These are phyloP conservation scores for Ceratocystis huliohia DNA, from an alignment of 2,329 filamentous ascomycete species.

Conservation along the genomic window DNA sequence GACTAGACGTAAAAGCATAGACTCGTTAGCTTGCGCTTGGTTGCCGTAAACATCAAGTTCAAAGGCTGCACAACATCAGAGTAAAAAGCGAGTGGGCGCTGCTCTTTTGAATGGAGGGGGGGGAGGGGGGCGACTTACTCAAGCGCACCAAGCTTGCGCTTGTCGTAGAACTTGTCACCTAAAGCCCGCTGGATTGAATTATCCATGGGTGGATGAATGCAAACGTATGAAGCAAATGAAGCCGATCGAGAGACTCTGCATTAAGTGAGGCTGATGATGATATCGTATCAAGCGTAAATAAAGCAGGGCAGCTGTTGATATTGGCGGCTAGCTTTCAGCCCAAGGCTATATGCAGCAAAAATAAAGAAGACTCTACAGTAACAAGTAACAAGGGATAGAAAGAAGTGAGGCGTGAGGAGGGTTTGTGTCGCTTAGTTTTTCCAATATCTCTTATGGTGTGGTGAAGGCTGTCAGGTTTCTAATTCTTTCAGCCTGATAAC, in stretches of 20 bases:
- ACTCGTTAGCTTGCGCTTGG: constrained; percentile 1
- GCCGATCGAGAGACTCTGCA: not conserved
- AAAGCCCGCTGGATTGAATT: constrained; percentile 75
- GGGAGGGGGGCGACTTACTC: constrained; percentile 52
- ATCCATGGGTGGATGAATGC: constrained; percentile 52
- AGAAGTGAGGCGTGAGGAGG: not conserved
- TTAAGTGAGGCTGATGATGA: not conserved
- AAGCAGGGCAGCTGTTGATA: not conserved
- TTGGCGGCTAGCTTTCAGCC: not conserved
- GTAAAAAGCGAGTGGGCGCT: no score
- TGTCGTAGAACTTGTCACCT: constrained; percentile 98
- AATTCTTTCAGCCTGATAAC: not conserved
- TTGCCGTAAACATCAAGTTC: no score
- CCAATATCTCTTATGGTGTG: not conserved
- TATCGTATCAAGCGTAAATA: not conserved
- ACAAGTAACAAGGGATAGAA: not conserved
- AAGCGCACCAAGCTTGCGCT: constrained; percentile 87
- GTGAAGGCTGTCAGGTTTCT: not conserved
- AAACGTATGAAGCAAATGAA: not conserved
- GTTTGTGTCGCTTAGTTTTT: no score
- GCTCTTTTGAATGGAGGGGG: not conserved
- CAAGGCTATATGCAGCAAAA: not conserved
- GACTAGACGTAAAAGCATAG: constrained; percentile 37
- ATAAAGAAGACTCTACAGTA: not conserved
- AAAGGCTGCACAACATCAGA: no score